phyloP scores from a whole-genome alignment of 1,139 yeast genomes.

The Hemisphaericaspora xylanilytica region DNA sequence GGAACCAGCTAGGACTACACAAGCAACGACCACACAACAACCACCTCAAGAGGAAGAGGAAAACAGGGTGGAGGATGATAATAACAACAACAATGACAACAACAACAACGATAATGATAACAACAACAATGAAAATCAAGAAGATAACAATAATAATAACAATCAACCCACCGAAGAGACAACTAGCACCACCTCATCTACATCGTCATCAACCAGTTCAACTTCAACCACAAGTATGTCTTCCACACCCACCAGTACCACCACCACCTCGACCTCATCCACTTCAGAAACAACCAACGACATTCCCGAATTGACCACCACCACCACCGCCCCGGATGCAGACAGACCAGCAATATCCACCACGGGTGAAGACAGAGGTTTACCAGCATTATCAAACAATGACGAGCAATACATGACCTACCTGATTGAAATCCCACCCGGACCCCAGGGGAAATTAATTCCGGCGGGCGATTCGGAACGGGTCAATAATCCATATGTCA shows the following conservation, averaged over 20 bases:
- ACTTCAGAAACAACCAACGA: background rate
- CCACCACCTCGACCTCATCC: background rate
- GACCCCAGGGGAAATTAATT: background rate
- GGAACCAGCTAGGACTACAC: background rate
- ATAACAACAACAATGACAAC: background rate
- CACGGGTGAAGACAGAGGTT: too few species aligned
- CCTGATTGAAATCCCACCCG: slow-evolving; percentile 5
- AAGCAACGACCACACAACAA: too few species aligned
- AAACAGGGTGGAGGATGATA: background rate
- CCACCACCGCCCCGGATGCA: background rate
- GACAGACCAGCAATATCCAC: background rate
- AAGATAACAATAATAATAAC: background rate
- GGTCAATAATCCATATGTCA: slow-evolving; percentile 34
- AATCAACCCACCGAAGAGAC: too few species aligned
- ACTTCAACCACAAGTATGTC: background rate
- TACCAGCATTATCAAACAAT: slow-evolving; percentile 6
- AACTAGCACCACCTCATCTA: too few species aligned
- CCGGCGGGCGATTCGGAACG: background rate
- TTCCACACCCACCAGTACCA: background rate
- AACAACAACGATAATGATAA: background rate
- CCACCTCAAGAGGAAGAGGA: too few species aligned
- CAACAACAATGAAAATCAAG: too few species aligned
- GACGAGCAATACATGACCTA: slow-evolving; percentile 7
- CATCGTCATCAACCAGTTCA: too few species aligned
- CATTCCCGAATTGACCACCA: background rate